Evolutionary conservation across 1,139 yeast genomes (phyloP).

Genomic region (Magnusiomyces paraingens): DNA sequence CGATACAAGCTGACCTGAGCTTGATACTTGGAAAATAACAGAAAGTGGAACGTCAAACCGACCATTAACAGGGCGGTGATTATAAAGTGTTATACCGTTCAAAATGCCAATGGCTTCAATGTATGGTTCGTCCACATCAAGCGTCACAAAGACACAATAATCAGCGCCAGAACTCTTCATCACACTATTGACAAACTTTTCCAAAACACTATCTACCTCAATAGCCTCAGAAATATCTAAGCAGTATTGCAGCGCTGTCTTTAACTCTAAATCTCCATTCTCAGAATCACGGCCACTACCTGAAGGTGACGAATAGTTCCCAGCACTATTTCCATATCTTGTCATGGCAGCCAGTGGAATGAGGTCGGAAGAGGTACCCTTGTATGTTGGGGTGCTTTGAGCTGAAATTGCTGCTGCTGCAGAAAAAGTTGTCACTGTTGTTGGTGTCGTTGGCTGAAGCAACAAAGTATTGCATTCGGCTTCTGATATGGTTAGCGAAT

Average conservation of each 20-base stretch:
- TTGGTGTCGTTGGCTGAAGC: too few relatives aligned
- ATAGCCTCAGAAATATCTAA: constrained; percentile 46
- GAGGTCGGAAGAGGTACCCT: too few relatives aligned
- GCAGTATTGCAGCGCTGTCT: constrained; percentile 38
- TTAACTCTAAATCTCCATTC: constrained; percentile 19
- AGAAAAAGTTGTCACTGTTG: too few relatives aligned
- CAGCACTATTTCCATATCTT: too few relatives aligned
- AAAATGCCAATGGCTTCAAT: constrained; percentile 43
- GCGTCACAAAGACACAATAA: constrained; percentile 41
- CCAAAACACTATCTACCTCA: constrained; percentile 37
- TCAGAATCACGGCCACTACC: neutral
- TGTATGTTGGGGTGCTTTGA: too few relatives aligned
- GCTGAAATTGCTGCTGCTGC: too few relatives aligned
- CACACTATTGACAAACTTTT: constrained; percentile 40
- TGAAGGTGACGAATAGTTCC: neutral
- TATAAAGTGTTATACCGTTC: constrained; percentile 35
- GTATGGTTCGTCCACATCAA: constrained; percentile 34
- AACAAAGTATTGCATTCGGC: too few relatives aligned
- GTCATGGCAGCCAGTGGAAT: too few relatives aligned
- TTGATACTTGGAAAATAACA: constrained; percentile 39
- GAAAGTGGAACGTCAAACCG: constrained; percentile 44
- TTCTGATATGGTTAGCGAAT: too few relatives aligned
- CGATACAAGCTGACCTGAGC: constrained; percentile 31
- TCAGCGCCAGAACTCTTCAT: constrained; percentile 42
- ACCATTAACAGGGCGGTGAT: constrained; percentile 40